These are phyloP conservation scores for Pseudotulostoma volvatum DNA, from an alignment of 495 filamentous ascomycete species.

Conservation along the genomic window DNA sequence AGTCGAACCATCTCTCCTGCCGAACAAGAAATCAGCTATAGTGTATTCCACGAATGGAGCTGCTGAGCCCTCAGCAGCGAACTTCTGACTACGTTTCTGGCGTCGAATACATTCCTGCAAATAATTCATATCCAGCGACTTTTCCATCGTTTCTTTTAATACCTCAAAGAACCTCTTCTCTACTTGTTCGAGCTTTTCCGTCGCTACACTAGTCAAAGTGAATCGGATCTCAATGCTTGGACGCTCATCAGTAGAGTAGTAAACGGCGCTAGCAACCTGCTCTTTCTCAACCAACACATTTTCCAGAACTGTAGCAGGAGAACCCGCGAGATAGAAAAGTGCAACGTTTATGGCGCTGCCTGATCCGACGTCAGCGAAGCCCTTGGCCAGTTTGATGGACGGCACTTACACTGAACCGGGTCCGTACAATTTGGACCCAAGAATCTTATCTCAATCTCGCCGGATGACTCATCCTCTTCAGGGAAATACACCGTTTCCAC, in stretches of 20 bases:
- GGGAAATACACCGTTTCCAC: slow-evolving; percentile 78
- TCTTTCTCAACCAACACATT: slow-evolving; percentile 89
- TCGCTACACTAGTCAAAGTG: slow-evolving; percentile 67
- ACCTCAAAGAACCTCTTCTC: slow-evolving; percentile 75
- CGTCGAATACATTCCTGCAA: slow-evolving; percentile 70
- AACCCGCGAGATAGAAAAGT: slow-evolving; percentile 73
- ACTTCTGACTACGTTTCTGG: slow-evolving; percentile 61
- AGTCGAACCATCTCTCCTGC: slow-evolving; percentile 67
- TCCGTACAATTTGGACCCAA: slow-evolving; percentile 70
- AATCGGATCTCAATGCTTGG: slow-evolving; percentile 75
- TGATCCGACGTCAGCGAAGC: slow-evolving; percentile 11
- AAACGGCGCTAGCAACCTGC: slow-evolving; percentile 70
- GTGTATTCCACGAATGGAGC: slow-evolving; percentile 62
- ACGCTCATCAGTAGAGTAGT: slow-evolving; percentile 55
- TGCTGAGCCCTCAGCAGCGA: slow-evolving; percentile 57
- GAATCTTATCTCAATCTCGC: slow-evolving; percentile 69
- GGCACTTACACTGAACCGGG: slow-evolving; percentile 30
- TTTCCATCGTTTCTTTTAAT: slow-evolving; percentile 58
- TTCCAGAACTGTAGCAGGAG: slow-evolving; percentile 80
- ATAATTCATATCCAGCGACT: slow-evolving; percentile 76
- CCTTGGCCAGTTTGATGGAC: not conserved
- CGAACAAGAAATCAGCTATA: slow-evolving; percentile 84
- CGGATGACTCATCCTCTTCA: slow-evolving; percentile 86
- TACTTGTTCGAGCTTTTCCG: slow-evolving; percentile 65
- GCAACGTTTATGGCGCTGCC: slow-evolving; percentile 59